Evolutionary conservation across 331 rosid species (phyloP).

Genomic region (Telfairia occidentalis): DNA sequence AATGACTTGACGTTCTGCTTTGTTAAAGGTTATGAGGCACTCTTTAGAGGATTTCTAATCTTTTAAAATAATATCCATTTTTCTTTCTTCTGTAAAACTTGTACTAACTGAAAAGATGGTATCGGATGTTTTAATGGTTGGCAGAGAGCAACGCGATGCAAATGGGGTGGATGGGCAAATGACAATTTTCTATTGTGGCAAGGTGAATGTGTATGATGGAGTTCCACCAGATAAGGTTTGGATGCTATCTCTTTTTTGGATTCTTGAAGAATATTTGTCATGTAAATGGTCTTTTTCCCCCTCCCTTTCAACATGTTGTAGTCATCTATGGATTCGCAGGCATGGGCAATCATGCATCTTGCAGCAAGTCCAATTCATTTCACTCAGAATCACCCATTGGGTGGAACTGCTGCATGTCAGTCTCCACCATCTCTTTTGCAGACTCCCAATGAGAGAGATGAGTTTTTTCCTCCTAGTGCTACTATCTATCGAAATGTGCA

Average conservation of each 20-base stretch:
- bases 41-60: not conserved
- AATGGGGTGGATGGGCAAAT: conserved; percentile 54
- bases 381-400: conserved; percentile 35
- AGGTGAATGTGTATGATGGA: conserved; percentile 90
- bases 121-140: conserved; percentile 22
- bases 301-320: conserved; percentile 27
- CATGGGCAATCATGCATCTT: conserved; percentile 73
- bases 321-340: conserved; percentile 62
- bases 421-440: conserved; percentile 38
- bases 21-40: not conserved
- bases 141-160: conserved; percentile 47
- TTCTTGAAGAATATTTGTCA: conserved; percentile 27
- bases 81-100: not conserved
- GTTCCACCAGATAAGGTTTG: conserved; percentile 78
- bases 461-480: conserved; percentile 30
- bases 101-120: not conserved
- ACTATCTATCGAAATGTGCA: conserved; percentile 39
- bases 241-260: conserved; percentile 25
- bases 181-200: conserved; percentile 95
- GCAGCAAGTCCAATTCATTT: conserved; percentile 60
- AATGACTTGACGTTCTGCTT: not conserved
- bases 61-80: not conserved
- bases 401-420: conserved; percentile 36
- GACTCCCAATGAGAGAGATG: conserved; percentile 37
- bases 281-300: conserved; percentile 10